Percentiles rank a stretch among this genome's conserved stretches.
These are phyloP conservation scores for Ophiostoma perfectum DNA, from an alignment of 2,329 filamentous ascomycete species.

Conservation along the genomic window DNA sequence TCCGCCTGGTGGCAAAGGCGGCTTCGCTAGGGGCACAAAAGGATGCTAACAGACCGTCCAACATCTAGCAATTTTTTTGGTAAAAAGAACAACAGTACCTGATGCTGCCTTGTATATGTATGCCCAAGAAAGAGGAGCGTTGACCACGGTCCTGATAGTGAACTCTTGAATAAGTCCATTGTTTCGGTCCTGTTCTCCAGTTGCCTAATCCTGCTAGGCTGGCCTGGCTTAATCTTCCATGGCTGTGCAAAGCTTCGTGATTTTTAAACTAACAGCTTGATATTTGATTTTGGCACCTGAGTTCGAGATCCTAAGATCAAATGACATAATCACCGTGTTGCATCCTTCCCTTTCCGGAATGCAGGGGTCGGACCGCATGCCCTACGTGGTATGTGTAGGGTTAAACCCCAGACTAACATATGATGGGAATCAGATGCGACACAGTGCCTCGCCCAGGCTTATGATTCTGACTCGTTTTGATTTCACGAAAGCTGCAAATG, in stretches of 20 bases:
- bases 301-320: background rate
- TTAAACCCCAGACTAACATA: background rate
- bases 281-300: background rate
- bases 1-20: slow-evolving; percentile 3
- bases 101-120: no score
- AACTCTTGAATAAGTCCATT: no score
- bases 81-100: no score
- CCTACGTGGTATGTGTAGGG: background rate
- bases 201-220: no score
- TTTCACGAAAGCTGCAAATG: background rate
- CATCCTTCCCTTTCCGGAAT: slow-evolving; percentile 1
- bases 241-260: no score
- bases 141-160: no score
- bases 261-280: no score
- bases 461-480: no score
- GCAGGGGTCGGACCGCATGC: background rate
- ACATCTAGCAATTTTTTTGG: background rate
- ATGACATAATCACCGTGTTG: background rate
- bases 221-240: no score
- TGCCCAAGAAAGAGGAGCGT: no score
- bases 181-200: no score
- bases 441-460: no score
- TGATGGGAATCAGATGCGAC: background rate
- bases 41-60: background rate
- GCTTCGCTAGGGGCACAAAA: background rate